A percentile compares a stretch with the other conserved stretches of the same genome.
Evolutionary conservation across 163 green algal species (phyloP).

Genomic region (Chlamydomonas reinhardtii): DNA sequence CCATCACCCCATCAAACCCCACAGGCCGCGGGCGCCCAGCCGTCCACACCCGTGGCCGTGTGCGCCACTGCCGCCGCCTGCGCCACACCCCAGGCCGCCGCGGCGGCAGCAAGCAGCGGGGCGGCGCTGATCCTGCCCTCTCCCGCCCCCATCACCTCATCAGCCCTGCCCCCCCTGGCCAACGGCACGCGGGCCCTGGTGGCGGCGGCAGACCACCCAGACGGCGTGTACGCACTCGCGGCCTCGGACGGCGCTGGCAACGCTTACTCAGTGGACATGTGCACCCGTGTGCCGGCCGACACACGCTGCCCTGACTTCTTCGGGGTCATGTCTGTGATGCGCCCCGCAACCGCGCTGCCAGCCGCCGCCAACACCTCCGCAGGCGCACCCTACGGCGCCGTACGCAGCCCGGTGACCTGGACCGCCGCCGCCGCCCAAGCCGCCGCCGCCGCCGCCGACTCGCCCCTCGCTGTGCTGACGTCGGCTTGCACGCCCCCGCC

Average conservation of each 20-base stretch:
- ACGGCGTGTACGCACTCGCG: background rate
- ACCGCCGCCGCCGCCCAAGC: background rate
- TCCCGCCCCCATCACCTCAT: background rate
- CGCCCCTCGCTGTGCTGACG: background rate
- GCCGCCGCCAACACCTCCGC: background rate
- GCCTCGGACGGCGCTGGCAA: conserved; percentile 5
- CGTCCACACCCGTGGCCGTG: background rate
- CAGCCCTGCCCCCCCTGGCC: background rate
- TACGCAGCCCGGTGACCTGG: background rate
- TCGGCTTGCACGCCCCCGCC: background rate
- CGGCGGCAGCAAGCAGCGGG: background rate
- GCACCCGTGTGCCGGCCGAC: background rate
- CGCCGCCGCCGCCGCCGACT: conserved; percentile 19
- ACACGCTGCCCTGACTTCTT: conserved; percentile 14
- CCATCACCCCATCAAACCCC: background rate
- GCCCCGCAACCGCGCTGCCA: background rate
- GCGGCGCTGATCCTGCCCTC: background rate
- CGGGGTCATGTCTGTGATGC: conserved; percentile 14
- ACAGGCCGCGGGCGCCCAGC: background rate
- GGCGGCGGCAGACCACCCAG: background rate
- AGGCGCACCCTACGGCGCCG: background rate
- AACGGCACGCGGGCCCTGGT: background rate
- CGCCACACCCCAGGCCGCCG: background rate
- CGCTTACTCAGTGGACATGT: conserved; percentile 26
- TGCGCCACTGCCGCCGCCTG: background rate